Evolutionary conservation across 805 yeast species (phyloP).

Genomic region (Saturnispora diversa): DNA sequence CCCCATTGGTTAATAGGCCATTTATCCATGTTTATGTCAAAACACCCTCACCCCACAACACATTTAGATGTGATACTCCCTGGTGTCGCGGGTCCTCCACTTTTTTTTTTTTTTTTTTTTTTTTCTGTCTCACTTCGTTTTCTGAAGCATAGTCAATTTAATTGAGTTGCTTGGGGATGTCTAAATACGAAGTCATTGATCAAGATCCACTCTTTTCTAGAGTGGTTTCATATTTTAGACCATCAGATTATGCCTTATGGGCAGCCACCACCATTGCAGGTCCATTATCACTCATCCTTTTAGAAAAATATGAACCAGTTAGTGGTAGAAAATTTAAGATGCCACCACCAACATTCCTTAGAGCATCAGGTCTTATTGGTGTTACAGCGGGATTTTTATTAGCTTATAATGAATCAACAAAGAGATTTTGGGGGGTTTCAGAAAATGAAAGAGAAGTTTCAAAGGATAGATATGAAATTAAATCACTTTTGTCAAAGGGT

Average conservation of each 20-base stretch:
- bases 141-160: background rate
- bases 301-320: slow-evolving; percentile 42
- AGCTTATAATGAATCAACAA: slow-evolving; percentile 59
- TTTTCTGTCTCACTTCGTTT: too few species aligned
- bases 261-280: slow-evolving; percentile 40
- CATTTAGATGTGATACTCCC: too few species aligned
- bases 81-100: too few species aligned
- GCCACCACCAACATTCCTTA: slow-evolving; percentile 47
- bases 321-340: slow-evolving; percentile 38
- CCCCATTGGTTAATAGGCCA: too few species aligned
- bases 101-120: too few species aligned
- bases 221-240: slow-evolving; percentile 66
- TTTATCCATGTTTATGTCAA: too few species aligned
- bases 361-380: slow-evolving; percentile 59
- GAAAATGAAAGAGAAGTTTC: slow-evolving; percentile 67
- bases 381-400: slow-evolving; percentile 63
- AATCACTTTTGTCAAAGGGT: slow-evolving; percentile 55
- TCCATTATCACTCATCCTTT: slow-evolving; percentile 38
- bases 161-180: slow-evolving; percentile 17
- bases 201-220: slow-evolving; percentile 68
- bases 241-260: slow-evolving; percentile 52
- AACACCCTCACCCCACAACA: too few species aligned
- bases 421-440: slow-evolving; percentile 69
- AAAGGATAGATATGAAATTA: slow-evolving; percentile 68
- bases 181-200: slow-evolving; percentile 44